Conservation (phyloP, 2,329 filamentous ascomycete genomes). For the Sporothrix humicola region DNA sequence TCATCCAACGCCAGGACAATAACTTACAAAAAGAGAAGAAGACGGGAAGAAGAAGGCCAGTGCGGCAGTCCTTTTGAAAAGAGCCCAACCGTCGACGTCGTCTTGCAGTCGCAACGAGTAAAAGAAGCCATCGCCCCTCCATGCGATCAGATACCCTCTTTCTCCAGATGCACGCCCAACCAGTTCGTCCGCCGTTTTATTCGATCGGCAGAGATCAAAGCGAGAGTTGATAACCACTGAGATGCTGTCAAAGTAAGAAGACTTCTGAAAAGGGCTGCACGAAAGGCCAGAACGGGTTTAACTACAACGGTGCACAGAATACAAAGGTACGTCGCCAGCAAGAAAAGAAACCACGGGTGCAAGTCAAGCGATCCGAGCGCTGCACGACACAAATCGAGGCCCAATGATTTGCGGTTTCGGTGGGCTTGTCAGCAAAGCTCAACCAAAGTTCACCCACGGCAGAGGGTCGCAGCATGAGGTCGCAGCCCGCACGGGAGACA, state of each 20-base stretch:
- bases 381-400: background rate
- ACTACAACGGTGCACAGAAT: background rate
- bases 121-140: background rate
- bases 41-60: background rate
- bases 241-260: background rate
- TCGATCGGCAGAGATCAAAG: slow-evolving; percentile 11
- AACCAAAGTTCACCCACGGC: background rate
- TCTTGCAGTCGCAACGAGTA: background rate
- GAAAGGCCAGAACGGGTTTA: background rate
- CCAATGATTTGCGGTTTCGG: background rate
- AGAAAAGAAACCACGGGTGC: no score
- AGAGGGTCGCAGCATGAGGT: slow-evolving; percentile 12
- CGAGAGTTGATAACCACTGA: background rate
- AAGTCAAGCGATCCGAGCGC: slow-evolving; percentile 21
- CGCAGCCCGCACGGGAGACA: slow-evolving; percentile 18
- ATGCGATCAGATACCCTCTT: slow-evolving; percentile 1
- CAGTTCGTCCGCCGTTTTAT: slow-evolving; percentile 17
- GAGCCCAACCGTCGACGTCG: background rate
- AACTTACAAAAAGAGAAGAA: background rate
- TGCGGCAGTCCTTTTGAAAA: background rate
- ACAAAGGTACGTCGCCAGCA: background rate
- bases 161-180: background rate
- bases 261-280: background rate
- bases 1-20: background rate
- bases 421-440: background rate